Evolutionary conservation across 768 basidiomycete genomes (phyloP), one percentile per base, ranked within the genome.

Genomic region (Pulveroboletus sp.): DNA sequence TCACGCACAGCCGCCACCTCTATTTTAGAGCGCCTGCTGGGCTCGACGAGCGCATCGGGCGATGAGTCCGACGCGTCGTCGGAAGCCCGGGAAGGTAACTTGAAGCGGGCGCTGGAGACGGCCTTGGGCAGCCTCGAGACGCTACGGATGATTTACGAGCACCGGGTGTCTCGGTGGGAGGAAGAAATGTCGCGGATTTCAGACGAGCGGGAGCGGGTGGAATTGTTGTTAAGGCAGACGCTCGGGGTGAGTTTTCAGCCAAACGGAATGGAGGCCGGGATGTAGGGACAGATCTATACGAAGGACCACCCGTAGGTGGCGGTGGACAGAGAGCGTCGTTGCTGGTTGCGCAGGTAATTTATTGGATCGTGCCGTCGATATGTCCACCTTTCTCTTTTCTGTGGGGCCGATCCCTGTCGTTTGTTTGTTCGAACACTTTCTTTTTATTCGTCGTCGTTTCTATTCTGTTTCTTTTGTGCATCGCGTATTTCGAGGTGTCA

Each of bases 161-260:
- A 83, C 54, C 71, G 86, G 15, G 86, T 85, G 61, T 74, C 76
- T 42, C 72, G 87, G 37, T 86, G 86, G 81, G 67, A 74, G 35
- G 83, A 86, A 14, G 87, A 88, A 68, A 82, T 89, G 76, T 65
- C 74, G 24, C 72, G 78, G 50, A 73, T 86, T 49, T 71, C 74
- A 42, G 81, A 83, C 27, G 89, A 91, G 49, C 72, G 85, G 13
- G 83, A 86, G 59, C 67, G 74, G 15, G 80, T 89, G 4, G 82
- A 84, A 56, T 56, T 86, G 46, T 66, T 89, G 37, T 67, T 91
- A 43, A 72, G 71, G 56, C 86, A 89, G 66, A 79, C 84, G 4
- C 68, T 89, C 18, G 78, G 68, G 72, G 74, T 65, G n/a, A 57
- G 69, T 41, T 48, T 70, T 17, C 59, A 55, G 13, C 56, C 57